Evolutionary conservation across 768 basidiomycete genomes (phyloP).

Genomic region (Sutorius australiensis): DNA sequence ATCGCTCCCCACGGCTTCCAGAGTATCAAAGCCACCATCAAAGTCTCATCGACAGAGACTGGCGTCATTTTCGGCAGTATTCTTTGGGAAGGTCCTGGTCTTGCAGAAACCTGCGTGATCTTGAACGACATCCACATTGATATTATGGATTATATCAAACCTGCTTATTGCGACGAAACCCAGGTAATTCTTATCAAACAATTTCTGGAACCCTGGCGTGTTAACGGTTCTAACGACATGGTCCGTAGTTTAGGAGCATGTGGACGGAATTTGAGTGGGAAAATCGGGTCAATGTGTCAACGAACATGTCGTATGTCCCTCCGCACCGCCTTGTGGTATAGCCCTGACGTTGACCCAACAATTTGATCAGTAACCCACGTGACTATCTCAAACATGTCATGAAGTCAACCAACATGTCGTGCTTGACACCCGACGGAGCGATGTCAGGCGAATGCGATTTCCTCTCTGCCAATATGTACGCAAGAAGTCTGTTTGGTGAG

Average conservation of each 20-base stretch:
- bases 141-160: conserved; percentile 54
- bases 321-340: not conserved
- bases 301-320: conserved; percentile 66
- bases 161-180: conserved; percentile 91
- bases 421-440: conserved; percentile 83
- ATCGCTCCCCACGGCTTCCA: conserved; percentile 97
- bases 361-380: conserved; percentile 63
- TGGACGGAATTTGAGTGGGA: conserved; percentile 99
- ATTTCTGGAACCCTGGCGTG: not conserved
- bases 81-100: conserved; percentile 88
- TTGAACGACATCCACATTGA: conserved; percentile 97
- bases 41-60: conserved; percentile 96
- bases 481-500: conserved; percentile 87
- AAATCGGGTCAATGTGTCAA: conserved; percentile 94
- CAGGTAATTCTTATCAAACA: conserved; percentile 49
- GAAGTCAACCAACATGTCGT: conserved; percentile 97
- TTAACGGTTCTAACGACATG: conserved; percentile 3
- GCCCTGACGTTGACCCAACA: not conserved
- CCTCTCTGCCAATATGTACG: conserved; percentile 95
- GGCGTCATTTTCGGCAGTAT: conserved; percentile 99
- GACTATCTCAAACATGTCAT: conserved; percentile 93
- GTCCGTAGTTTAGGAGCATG: conserved; percentile 83
- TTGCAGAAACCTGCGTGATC: conserved; percentile 89
- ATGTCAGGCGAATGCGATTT: conserved; percentile 96
- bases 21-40: conserved; percentile 97